Conservation (phyloP, 2,329 filamentous ascomycete genomes). For the Diaporthe australafricana region DNA sequence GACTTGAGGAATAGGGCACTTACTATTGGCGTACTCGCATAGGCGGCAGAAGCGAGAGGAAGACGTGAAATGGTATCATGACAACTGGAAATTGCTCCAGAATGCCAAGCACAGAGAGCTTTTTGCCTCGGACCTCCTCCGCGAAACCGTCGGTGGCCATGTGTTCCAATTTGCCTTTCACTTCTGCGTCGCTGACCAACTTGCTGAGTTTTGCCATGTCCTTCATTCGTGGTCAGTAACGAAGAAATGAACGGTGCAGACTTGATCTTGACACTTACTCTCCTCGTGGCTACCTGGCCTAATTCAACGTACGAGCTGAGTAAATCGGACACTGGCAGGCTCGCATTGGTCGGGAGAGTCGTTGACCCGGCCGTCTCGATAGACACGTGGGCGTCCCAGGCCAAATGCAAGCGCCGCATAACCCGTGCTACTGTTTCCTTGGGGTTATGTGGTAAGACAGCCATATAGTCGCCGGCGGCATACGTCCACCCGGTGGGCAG, state of each 20-base stretch:
- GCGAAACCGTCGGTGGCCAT: slow-evolving; percentile 1
- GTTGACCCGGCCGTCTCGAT: slow-evolving; percentile 65
- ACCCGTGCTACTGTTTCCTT: slow-evolving; percentile 70
- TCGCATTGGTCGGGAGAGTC: slow-evolving; percentile 61
- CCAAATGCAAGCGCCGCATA: slow-evolving; percentile 73
- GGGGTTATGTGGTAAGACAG: slow-evolving; percentile 78
- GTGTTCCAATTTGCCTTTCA: background rate
- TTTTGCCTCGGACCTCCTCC: slow-evolving; percentile 59
- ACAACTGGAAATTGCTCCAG: background rate
- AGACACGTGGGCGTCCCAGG: slow-evolving; percentile 76
- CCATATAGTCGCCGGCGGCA: slow-evolving; percentile 81
- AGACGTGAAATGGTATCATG: slow-evolving; percentile 65
- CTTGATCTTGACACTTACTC: background rate
- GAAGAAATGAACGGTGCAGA: rapidly evolving
- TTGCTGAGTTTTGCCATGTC: background rate
- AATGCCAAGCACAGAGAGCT: slow-evolving; percentile 45
- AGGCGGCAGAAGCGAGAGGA: slow-evolving; percentile 78
- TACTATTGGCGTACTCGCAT: slow-evolving; percentile 81
- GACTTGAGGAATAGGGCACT: slow-evolving; percentile 51
- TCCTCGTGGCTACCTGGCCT: slow-evolving; percentile 76
- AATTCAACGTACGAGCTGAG: slow-evolving; percentile 80
- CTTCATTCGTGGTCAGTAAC: background rate
- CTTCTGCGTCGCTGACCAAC: background rate
- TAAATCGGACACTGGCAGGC: slow-evolving; percentile 71
- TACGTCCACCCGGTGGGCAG: slow-evolving; percentile 76